Base-by-base conservation (phyloP, 345 rosid species). In the Triadica sebifera region DNA sequence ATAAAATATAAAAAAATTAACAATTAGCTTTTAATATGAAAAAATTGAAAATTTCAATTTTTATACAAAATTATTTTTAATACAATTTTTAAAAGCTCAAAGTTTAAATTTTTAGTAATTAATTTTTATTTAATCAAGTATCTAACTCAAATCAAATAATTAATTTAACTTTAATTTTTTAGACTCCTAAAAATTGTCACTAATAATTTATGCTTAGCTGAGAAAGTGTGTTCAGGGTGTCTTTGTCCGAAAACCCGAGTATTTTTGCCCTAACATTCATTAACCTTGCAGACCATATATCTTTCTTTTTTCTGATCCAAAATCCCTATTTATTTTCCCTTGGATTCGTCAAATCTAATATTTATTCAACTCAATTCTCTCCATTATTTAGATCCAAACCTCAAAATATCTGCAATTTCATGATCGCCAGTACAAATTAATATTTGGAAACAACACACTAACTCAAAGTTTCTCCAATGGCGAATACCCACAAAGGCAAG, bases 401-500 rank as follows among this genome's bases (percentile, higher is more conserved):
- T 69, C 46, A 19, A 43, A 51, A 77, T 79, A 74, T 76, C 80
- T 39, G 68, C 12, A 62, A 25, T 45, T 61, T 53, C 57, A 5
- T n/a, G 19, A 64, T 24, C 37, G 29, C 19, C 22, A 46, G 11
- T 17, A 20, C 61, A 70, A 11, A 11, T 55, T 55, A 13, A 1
- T 60, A 59, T 63, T 70, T 74, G 78, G 78, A 76, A 81, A 74
- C 65, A 75, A 77, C 74, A 72, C 68, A 13, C 77, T 84, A 82
- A 83, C 15, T 16, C 59, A 25, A 29, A 52, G 24, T 72, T 75
- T 77, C 65, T 45, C 52, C 52, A 75, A 89, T 90, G 97, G 96
- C 86, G 60, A 67, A 49, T 83, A 65, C 74, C 62, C 81, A 16
- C 63, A 77, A 80, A 75, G 90, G 90, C 93, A 94, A 86, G 96